Conservation (phyloP, 179 eudicot genomes). For the Beta lomatogona region DNA sequence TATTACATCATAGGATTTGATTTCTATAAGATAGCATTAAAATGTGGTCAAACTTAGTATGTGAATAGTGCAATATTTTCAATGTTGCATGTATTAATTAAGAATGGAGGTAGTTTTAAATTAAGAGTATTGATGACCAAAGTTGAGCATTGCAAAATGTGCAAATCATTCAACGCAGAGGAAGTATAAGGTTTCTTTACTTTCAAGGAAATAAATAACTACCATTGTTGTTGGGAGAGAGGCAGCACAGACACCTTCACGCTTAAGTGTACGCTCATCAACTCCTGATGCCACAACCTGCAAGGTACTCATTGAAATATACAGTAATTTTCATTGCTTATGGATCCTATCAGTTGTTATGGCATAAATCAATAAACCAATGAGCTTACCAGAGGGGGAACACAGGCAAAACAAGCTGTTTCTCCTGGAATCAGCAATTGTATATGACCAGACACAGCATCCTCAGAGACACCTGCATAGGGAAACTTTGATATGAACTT, state of each 20-base stretch:
- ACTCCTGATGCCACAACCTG: slow-evolving; percentile 99
- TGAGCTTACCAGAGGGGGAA: slow-evolving; percentile 82
- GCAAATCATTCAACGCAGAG: too few relatives aligned
- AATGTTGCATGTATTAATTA: too few relatives aligned
- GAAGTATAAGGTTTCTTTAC: not conserved
- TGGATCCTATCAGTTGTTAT: not conserved
- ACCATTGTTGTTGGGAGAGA: slow-evolving; percentile 98
- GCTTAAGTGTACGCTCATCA: slow-evolving; percentile 93
- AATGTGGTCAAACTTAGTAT: too few relatives aligned
- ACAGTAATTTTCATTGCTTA: not conserved
- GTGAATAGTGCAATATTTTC: too few relatives aligned
- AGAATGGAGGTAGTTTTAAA: too few relatives aligned
- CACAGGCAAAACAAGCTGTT: slow-evolving; percentile 99
- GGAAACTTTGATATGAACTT: slow-evolving; percentile 23
- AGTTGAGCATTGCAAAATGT: too few relatives aligned
- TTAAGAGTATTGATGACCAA: too few relatives aligned
- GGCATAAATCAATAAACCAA: not conserved
- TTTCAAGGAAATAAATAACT: slow-evolving; percentile 17
- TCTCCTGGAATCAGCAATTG: slow-evolving; percentile 95
- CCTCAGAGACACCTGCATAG: slow-evolving; percentile 87
- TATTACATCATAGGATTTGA: too few relatives aligned
- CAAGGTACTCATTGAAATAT: not conserved
- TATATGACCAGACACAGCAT: slow-evolving; percentile 99
- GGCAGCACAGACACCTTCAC: slow-evolving; percentile 99
- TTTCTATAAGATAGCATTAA: too few relatives aligned